phyloP scores from a whole-genome alignment of 495 filamentous ascomycete genomes.

The Penicillium egyptiacum region DNA sequence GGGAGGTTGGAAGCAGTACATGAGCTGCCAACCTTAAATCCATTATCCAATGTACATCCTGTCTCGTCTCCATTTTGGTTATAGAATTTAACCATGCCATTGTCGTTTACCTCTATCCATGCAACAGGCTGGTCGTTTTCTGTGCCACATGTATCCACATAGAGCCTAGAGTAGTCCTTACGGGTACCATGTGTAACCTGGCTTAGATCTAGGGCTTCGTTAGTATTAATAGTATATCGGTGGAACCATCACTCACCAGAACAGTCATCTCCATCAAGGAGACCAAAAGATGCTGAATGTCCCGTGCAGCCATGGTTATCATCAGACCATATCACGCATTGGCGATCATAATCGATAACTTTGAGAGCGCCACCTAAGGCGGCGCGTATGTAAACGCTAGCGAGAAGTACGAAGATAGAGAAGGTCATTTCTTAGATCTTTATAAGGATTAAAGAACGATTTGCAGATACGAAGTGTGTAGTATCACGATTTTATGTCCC shows the following conservation, averaged over 20 bases:
- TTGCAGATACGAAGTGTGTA: too few species aligned
- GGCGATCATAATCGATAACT: background rate
- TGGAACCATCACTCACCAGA: background rate
- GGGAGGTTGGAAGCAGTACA: conserved; percentile 7
- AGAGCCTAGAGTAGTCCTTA: background rate
- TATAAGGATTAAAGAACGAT: background rate
- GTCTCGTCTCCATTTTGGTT: conserved; percentile 11
- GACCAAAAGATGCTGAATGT: background rate
- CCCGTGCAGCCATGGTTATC: conserved; percentile 7
- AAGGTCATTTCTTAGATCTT: background rate
- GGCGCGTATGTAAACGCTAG: background rate
- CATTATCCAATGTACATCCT: conserved; percentile 10
- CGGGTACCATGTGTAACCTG: background rate
- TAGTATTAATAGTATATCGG: background rate
- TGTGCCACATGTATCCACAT: background rate
- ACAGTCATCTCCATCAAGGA: background rate
- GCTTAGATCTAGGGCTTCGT: conserved; percentile 6
- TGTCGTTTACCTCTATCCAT: conserved; percentile 9
- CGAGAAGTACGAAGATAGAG: conserved; percentile 1
- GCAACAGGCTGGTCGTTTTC: background rate
- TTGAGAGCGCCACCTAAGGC: background rate
- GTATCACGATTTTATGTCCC: too few species aligned
- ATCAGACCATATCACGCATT: conserved; percentile 4
- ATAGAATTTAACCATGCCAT: conserved; percentile 11
- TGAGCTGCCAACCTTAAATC: conserved; percentile 12